These are phyloP conservation scores for Raffaelea albimanens DNA, from an alignment of 2,329 filamentous ascomycete genomes.

Conservation along the genomic window DNA sequence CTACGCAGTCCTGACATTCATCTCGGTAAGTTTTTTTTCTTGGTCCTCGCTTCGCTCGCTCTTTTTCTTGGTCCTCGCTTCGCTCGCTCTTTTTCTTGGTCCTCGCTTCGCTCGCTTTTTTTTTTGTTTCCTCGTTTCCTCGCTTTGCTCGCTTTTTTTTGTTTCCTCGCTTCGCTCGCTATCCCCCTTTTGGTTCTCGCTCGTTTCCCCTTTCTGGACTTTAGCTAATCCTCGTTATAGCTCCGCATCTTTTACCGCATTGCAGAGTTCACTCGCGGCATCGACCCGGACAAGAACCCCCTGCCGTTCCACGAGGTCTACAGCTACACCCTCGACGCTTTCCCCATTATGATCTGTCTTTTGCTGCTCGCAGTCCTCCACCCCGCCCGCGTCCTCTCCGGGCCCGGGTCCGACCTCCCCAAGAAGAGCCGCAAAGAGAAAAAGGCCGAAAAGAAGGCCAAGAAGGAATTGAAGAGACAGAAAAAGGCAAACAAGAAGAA, in stretches of 20 bases:
- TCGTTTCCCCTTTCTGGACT: too few relatives aligned
- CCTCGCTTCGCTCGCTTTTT: too few relatives aligned
- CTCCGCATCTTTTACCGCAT: constrained; percentile 52
- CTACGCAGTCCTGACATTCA: constrained; percentile 23
- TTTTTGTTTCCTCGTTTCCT: too few relatives aligned
- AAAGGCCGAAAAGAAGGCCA: constrained; percentile 20
- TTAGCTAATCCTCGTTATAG: too few relatives aligned
- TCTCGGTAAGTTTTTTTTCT: constrained; percentile 21
- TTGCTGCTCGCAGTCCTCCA: constrained; percentile 32
- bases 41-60: neutral
- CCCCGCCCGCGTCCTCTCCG: constrained; percentile 35
- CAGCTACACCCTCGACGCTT: constrained; percentile 39
- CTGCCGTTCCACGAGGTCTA: constrained; percentile 42
- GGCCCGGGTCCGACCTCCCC: constrained; percentile 36
- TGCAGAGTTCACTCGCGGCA: constrained; percentile 41
- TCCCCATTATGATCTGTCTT: constrained; percentile 43
- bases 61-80: neutral
- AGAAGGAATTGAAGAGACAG: constrained; percentile 5
- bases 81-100: constrained; percentile 3
- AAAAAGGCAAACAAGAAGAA: neutral
- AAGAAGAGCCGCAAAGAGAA: constrained; percentile 30
- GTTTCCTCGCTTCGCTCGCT: constrained; percentile 2
- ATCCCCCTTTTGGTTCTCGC: constrained; percentile 1
- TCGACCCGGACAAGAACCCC: constrained; percentile 31
- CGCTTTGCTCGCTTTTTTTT: too few relatives aligned